Evolutionary conservation across 805 yeast species (phyloP), one percentile per base, ranked within the genome.

Genomic region (Diddensiella caesifluorescens): DNA sequence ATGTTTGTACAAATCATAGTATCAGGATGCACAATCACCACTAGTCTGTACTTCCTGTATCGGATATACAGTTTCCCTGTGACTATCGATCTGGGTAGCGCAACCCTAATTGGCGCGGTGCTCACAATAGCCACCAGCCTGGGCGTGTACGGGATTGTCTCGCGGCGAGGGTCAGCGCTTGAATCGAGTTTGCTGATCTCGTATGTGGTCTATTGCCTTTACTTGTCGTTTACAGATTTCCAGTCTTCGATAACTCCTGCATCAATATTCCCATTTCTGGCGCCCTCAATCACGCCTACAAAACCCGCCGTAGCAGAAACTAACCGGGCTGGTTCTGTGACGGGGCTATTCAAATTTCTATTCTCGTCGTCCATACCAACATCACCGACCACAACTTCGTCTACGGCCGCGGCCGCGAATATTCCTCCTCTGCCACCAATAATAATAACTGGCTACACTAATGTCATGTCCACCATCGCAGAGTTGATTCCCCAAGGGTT

Each of bases 161-260:
- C 90, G 2, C 81, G 82, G 4, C 76, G 75, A 46, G 97, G 97
- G 3, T 80, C 90, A n/a, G 80, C 90, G n/a, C 73, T 89, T 39
- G 98, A 92, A 63, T 75, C 88, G 23, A 83, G 95, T 9, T 65
- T 90, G 44, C 71, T 92, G 54, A 80, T 88, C 58, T 90, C 94
- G 5, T 92, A 92, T 62, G 80, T 90, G 47, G 95, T 92, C 22
- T 83, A 94, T 58, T 87, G 95, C 54, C 78, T 89, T 47, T 92
- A 92, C 61, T 94, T 89, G 58, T 79, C 95, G 2, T 87, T 90
- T 54, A 96, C 97, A 1, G 88, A 84, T 52, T 72, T 90, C 49
- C 81, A 89, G 5, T 40, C 55, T 10, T 36, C 54, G 5, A 39
- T 40, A n/a, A 44, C 55, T 6, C 40, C 41, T 9, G 33, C 52